phyloP scores from a whole-genome alignment of 176 grass and related monocot species.

The Musa troglodytarum region DNA sequence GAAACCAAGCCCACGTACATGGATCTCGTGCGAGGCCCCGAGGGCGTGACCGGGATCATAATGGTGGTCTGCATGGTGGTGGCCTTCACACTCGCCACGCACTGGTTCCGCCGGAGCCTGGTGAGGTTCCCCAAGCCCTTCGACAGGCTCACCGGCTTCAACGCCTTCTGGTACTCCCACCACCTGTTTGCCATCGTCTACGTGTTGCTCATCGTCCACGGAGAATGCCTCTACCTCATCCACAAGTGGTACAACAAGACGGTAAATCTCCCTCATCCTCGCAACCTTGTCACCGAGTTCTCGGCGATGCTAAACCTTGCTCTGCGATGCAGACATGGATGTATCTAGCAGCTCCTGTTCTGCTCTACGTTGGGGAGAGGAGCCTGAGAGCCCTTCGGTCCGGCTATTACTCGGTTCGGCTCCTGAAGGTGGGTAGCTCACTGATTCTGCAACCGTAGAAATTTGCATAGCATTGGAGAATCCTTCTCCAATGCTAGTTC shows the following conservation, averaged over 20 bases:
- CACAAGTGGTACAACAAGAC: conserved; percentile 67
- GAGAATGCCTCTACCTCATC: conserved; percentile 79
- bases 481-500: too few relatives aligned
- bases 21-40: conserved; percentile 52
- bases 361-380: conserved; percentile 79
- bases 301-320: conserved; percentile 9
- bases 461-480: too few relatives aligned
- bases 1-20: conserved; percentile 74
- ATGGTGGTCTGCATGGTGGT: conserved; percentile 96
- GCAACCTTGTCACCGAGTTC: too few relatives aligned
- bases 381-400: conserved; percentile 79
- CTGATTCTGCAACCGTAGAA: too few relatives aligned
- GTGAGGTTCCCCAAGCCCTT: conserved; percentile 92
- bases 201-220: conserved; percentile 73
- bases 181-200: conserved; percentile 89
- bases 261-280: conserved; percentile 29
- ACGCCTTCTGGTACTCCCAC: conserved; percentile 99
- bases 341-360: conserved; percentile 88
- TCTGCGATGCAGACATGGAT: conserved; percentile 86
- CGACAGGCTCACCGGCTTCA: conserved; percentile 88
- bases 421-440: conserved; percentile 50
- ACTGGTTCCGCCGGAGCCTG: conserved; percentile 83
- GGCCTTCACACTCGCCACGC: conserved; percentile 82
- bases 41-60: conserved; percentile 80
- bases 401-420: conserved; percentile 76